Base-by-base conservation (phyloP, 148 eudicot genomes). In the Fagopyrum homotropicum region DNA sequence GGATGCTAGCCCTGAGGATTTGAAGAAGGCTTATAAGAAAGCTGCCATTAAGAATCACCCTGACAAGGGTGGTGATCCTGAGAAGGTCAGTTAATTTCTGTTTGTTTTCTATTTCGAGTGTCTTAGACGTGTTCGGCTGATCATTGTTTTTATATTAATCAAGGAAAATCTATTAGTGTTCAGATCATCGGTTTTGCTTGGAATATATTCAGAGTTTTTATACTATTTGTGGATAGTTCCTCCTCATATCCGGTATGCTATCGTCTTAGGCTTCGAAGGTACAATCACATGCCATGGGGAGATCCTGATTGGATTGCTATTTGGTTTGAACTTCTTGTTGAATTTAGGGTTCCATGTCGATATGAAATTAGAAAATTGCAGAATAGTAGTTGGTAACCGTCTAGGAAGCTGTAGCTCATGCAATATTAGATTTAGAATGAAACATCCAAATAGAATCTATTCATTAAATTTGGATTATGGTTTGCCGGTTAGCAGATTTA, bases 61-160 rank as follows among this genome's bases (percentile, higher is more conserved):
- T 16, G 88, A 85, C 29, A 85, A 85, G 73, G 88, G 88, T 6
- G 88, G 88, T 7, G 88, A 85, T 83, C 84, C 88, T 9, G 88
- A 85, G 72, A 85, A 85, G 88, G 88, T 85, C 12, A 30, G 9
- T 22, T 22, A 22, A 22, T 43, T 5, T 26, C 49, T 12, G 2
- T 1, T 4, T 15, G 35, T 45, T 50, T 6, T 48, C 12, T 49
- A 12, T 8, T 49, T 49, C 11, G 3, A 35, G 40, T 35, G 1
- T 35, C 1, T 55, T 1, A 4, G 30, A 0, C 4, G 5, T 7
- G 10, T 57, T 57, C 30, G 9, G 22, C 0, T 57, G 1, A 6
- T 57, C 10, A 17, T 57, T 2, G 10, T 9, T 1, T 56, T 19
- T 57, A 2, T 17, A 17, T 1, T n/a, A 1, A 17, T n/a, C 4